These are phyloP conservation scores for Auricularia sp. DNA, from an alignment of 768 basidiomycete species.

Conservation along the genomic window DNA sequence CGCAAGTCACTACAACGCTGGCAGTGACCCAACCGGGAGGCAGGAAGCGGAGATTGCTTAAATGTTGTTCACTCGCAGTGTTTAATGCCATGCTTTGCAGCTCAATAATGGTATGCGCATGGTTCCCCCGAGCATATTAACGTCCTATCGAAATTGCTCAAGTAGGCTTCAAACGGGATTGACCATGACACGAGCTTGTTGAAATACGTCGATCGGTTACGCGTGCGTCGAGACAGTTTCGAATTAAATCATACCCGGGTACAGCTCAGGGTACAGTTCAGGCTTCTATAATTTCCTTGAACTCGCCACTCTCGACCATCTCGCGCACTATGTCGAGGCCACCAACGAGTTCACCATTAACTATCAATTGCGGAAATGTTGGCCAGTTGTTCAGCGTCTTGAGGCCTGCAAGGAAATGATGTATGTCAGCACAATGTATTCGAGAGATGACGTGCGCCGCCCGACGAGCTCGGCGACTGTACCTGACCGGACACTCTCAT, in stretches of 20 bases:
- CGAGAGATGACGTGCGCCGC: not conserved
- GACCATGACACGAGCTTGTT: too few species aligned
- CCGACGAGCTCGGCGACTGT: slow-evolving; percentile 14
- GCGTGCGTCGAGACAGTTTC: not conserved
- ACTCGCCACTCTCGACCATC: slow-evolving; percentile 74
- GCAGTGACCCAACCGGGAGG: too few species aligned
- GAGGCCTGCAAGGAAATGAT: slow-evolving; percentile 29
- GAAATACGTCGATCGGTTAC: too few species aligned
- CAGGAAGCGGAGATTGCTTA: too few species aligned
- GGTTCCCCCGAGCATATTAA: too few species aligned
- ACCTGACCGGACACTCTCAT: slow-evolving; percentile 78
- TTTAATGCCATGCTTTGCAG: too few species aligned
- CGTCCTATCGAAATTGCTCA: too few species aligned
- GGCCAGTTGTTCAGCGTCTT: slow-evolving; percentile 79
- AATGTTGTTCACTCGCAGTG: too few species aligned
- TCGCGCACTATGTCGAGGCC: slow-evolving; percentile 89
- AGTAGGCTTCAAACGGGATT: too few species aligned
- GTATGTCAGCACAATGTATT: not conserved
- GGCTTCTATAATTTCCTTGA: slow-evolving; percentile 36
- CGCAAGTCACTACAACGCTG: too few species aligned
- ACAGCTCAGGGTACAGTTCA: not conserved
- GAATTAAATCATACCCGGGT: not conserved
- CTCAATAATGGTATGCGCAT: too few species aligned
- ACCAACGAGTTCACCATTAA: slow-evolving; percentile 89
- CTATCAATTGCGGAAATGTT: slow-evolving; percentile 77